Base-by-base conservation (phyloP, 768 basidiomycete genomes). In the Boletus vermiculosoides region DNA sequence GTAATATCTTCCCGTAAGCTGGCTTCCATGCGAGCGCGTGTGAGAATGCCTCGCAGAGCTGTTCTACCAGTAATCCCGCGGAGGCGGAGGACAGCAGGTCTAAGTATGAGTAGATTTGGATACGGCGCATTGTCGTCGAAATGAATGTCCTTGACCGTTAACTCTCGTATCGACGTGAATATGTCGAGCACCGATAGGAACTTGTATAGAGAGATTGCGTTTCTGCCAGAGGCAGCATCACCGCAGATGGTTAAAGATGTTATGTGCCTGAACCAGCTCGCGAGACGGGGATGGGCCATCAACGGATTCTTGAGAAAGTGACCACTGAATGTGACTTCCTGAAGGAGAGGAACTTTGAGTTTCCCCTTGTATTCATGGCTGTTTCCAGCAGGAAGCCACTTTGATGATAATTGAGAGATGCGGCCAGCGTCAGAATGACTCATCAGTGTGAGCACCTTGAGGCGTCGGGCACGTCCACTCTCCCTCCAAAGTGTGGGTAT, bases 401-500 rank as follows among this genome's bases (percentile, higher is more conserved):
- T 57, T 10, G 49, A 22, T 10, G 49, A 22, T 40, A 31, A 30
- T 5, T 1, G 34, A 10, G 46, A 44, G 15, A 39, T 11, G 39
- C 20, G 33, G 5, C 16, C 18, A 16, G 30, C 30, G 31, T 40
- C 47, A 11, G 41, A 45, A 23, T 28, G 57, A 41, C 59, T 54
- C 42, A 28, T 36, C 31, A 60, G 30, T 0, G 37, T 46, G 25
- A 60, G 52, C 28, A 18, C 52, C 25, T 28, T 45, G 52, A 60
- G 59, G 9, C 12, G 44, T 39, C 1, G 44, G 16, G 58, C 52
- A 22, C 39, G 25, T 18, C 52, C 52, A 13, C 34, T 25, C 52
- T 61, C 57, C 22, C 45, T 51, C 60, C 58, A 61, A 22, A 60
- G 53, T 3, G 57, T 22, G 4, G 50, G 46, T 45, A 57, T 40